A percentile compares a stretch with the other conserved stretches of the same genome.
Evolutionary conservation across 2,329 filamentous ascomycete genomes (phyloP).

Genomic region (Chaetothyriales sp.): DNA sequence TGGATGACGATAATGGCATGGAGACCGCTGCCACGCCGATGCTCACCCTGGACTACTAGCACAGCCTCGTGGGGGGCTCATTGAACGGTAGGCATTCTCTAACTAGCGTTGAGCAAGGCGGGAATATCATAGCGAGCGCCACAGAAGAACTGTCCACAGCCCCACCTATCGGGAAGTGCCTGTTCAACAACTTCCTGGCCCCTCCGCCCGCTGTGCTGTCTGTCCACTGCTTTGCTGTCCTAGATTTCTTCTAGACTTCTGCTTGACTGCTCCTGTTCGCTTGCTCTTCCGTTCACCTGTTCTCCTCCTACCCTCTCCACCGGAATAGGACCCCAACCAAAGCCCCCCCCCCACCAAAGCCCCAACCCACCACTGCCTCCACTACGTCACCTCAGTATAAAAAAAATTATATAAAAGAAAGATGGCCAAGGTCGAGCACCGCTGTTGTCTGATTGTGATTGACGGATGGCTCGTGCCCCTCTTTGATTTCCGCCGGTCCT

Average conservation of each 20-base stretch:
- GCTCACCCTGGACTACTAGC: not conserved
- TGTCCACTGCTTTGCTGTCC: conserved; percentile 1
- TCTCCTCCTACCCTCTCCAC: not conserved
- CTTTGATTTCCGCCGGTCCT: not conserved
- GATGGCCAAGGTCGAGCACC: conserved; percentile 57
- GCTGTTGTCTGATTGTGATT: conserved; percentile 77
- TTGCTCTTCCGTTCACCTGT: not conserved
- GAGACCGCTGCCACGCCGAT: not conserved
- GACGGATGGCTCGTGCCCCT: conserved; percentile 58
- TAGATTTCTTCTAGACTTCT: not conserved
- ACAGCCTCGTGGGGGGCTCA: not conserved
- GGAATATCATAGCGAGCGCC: not conserved
- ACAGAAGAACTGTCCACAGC: not conserved
- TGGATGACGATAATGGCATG: not conserved
- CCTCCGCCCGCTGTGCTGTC: not conserved
- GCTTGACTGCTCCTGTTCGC: not conserved
- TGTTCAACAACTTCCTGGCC: not conserved
- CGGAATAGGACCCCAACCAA: not conserved
- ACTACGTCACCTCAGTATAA: too few relatives aligned
- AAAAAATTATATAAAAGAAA: conserved; percentile 18
- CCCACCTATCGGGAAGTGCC: not conserved
- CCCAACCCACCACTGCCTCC: too few relatives aligned
- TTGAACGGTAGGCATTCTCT: not conserved
- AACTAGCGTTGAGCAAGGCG: not conserved
- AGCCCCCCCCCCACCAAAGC: not conserved